Base-by-base conservation (phyloP, 495 filamentous ascomycete genomes). In the Tricharina praecox region DNA sequence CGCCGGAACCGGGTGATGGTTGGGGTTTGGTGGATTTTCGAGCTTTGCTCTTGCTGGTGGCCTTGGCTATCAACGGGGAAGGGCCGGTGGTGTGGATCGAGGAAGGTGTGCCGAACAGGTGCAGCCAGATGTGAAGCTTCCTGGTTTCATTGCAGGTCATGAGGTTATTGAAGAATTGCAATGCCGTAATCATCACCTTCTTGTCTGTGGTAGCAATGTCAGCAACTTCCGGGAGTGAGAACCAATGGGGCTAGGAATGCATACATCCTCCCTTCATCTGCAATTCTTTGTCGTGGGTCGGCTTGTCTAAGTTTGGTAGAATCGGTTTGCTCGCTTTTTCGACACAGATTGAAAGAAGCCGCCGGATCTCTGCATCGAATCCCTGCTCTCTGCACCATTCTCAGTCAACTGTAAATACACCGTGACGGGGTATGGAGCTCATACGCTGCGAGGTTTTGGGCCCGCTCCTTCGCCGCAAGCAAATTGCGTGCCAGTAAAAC, bases 151-250 rank as follows among this genome's bases (percentile, higher is more conserved):
- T 85, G 45, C 75, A 70, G 63, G 76, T 77, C 47, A 82, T 76
- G 43, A 83, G 72, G 48, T 85, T 85, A 61, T 83, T 79, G 23
- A 84, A 63, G 53, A 81, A 80, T 62, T 85, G 80, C 1, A 85
- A 71, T 38, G 76, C 75, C 0, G 77, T 81, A 28, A 82, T 80
- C 35, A 85, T 64, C 9, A 82, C 67, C 47, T 78, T 78, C 61
- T 85, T 85, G 63, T 82, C 71, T 73, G 36, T 1, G 5, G n/a
- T n/a, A n/a, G 13, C 7, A 7, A 46, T 38, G 20, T 43, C 43
- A 46, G 5, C 45, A 34, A 44, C 8, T n/a, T 8, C 11, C 4
- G 13, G n/a, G n/a, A n/a, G n/a, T n/a, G n/a, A n/a, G n/a, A n/a
- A n/a, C n/a, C n/a, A n/a, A n/a, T n/a, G n/a, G n/a, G n/a, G n/a